phyloP scores from a whole-genome alignment of 2,329 filamentous ascomycete species.

The Stemphylium beticola region DNA sequence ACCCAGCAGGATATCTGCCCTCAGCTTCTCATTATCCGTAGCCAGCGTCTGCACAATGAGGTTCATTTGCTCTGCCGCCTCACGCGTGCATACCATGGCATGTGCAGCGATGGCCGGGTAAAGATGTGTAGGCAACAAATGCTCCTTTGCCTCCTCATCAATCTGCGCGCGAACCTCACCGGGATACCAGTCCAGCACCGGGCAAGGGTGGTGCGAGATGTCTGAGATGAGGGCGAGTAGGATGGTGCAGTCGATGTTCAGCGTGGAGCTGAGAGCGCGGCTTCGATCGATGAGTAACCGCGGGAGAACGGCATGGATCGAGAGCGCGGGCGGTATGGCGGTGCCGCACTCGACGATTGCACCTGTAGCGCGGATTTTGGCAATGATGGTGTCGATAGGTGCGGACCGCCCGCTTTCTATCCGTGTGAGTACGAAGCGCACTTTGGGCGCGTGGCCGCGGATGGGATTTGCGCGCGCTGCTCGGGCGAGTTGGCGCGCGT shows the following conservation, averaged over 20 bases:
- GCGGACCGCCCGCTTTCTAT: slow-evolving; percentile 57
- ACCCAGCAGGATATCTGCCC: slow-evolving; percentile 66
- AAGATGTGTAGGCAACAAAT: slow-evolving; percentile 65
- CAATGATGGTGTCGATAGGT: slow-evolving; percentile 64
- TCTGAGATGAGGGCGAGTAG: slow-evolving; percentile 76
- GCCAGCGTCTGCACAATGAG: slow-evolving; percentile 49
- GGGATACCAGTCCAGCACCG: slow-evolving; percentile 61
- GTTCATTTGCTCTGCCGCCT: slow-evolving; percentile 69
- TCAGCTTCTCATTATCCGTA: slow-evolving; percentile 53
- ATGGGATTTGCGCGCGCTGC: slow-evolving; percentile 64
- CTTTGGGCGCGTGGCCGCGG: slow-evolving; percentile 64
- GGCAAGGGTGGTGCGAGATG: slow-evolving; percentile 65
- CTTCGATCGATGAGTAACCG: slow-evolving; percentile 50
- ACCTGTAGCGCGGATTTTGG: slow-evolving; percentile 61
- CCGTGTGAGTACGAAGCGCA: slow-evolving; percentile 67
- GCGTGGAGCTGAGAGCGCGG: slow-evolving; percentile 48
- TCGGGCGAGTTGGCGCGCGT: slow-evolving; percentile 63
- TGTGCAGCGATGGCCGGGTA: slow-evolving; percentile 66
- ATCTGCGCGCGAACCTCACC: slow-evolving; percentile 69
- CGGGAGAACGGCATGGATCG: slow-evolving; percentile 34
- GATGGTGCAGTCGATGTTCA: slow-evolving; percentile 73
- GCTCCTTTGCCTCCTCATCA: slow-evolving; percentile 66
- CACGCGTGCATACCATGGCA: slow-evolving; percentile 68
- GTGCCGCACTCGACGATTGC: slow-evolving; percentile 43
- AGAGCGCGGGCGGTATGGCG: slow-evolving; percentile 30